These are phyloP conservation scores for Capsicum baccatum DNA, from an alignment of 257 asterid genomes.

Conservation along the genomic window DNA sequence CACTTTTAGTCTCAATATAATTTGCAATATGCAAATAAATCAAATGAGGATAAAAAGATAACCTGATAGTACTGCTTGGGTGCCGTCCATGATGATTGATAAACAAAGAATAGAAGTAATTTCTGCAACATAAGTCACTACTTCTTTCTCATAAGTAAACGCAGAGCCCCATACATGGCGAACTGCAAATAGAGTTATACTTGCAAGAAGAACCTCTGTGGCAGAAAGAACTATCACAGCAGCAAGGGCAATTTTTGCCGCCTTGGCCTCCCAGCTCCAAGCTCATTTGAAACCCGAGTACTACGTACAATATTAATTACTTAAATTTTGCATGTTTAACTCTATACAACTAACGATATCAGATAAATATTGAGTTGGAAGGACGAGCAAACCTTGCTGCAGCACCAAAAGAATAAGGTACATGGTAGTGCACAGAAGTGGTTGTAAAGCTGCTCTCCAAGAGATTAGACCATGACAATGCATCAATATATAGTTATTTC, in stretches of 20 bases:
- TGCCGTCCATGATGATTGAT: constrained; percentile 60
- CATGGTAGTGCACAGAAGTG: constrained; percentile 60
- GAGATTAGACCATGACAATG: not conserved
- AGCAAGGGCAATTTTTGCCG: constrained; percentile 52
- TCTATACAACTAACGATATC: not conserved
- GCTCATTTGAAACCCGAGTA: constrained; percentile 71
- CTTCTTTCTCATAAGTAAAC: constrained; percentile 61
- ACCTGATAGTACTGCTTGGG: constrained; percentile 64
- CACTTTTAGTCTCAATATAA: not conserved
- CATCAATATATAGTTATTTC: not conserved
- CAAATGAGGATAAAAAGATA: constrained; percentile 3
- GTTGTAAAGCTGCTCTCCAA: constrained; percentile 61
- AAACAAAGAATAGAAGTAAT: constrained; percentile 71
- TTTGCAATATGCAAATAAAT: not conserved
- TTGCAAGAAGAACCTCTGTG: constrained; percentile 55
- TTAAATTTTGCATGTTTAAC: not conserved
- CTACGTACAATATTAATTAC: constrained; percentile 38
- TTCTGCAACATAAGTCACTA: constrained; percentile 53
- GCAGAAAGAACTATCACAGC: constrained; percentile 52
- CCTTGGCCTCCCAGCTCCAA: constrained; percentile 76
- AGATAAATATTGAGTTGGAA: not conserved
- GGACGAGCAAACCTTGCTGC: constrained; percentile 69
- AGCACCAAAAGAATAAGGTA: constrained; percentile 71
- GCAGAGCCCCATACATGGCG: constrained; percentile 63
- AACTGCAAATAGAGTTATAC: constrained; percentile 41